These are phyloP conservation scores for Scutellaria galericulata DNA, from an alignment of 257 asterid genomes.

Conservation along the genomic window DNA sequence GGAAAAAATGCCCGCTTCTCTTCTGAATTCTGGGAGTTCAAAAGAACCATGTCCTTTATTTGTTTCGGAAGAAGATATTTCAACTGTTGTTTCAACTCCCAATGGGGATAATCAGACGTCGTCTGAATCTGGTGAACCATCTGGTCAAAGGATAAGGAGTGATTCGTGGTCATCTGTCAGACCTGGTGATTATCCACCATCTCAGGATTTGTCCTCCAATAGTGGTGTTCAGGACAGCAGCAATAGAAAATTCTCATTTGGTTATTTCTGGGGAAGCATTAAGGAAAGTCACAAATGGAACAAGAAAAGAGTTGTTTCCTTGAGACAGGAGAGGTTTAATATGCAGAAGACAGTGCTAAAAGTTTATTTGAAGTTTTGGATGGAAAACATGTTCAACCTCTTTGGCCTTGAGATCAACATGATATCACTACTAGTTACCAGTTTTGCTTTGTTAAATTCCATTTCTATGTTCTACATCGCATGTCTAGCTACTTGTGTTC, in stretches of 20 bases:
- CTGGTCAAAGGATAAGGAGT: constrained; percentile 50
- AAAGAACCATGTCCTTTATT: constrained; percentile 95
- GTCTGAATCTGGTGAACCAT: constrained; percentile 52
- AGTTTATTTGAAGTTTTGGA: constrained; percentile 93
- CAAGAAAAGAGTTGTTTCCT: constrained; percentile 62
- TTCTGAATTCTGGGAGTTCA: constrained; percentile 55
- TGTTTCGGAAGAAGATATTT: constrained; percentile 67
- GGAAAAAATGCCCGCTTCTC: constrained; percentile 67
- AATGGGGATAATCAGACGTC: constrained; percentile 48
- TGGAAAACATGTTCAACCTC: constrained; percentile 94
- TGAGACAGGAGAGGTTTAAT: constrained; percentile 90
- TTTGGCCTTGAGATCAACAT: constrained; percentile 98
- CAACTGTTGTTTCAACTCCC: constrained; percentile 46
- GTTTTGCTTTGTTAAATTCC: constrained; percentile 90
- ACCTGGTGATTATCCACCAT: constrained; percentile 45
- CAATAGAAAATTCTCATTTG: constrained; percentile 60
- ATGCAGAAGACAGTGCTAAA: constrained; percentile 83
- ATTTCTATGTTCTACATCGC: constrained; percentile 79
- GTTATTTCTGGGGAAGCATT: constrained; percentile 84
- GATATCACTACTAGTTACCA: constrained; percentile 83
- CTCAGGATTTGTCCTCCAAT: constrained; percentile 49
- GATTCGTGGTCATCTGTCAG: constrained; percentile 63
- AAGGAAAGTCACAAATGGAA: constrained; percentile 91
- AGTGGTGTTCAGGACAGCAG: constrained; percentile 39
- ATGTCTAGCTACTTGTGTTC: constrained; percentile 84